Base-by-base conservation (phyloP, 164 flowering plant species). In the Vitis amurensis region DNA sequence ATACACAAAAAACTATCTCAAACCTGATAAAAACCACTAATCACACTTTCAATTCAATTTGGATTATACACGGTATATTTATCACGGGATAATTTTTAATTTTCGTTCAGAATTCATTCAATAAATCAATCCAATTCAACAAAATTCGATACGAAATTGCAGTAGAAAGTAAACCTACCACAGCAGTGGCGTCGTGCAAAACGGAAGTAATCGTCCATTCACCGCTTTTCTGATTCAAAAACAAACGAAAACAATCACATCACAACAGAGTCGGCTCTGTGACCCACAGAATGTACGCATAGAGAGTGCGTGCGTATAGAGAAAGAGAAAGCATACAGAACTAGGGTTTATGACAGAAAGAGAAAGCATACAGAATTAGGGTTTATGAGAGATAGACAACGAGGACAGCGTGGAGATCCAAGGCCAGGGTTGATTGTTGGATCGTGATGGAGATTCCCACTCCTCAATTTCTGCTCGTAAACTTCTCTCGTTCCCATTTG, bases 351-450 rank as follows among this genome's bases (percentile, higher is more conserved):
- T 37, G 13, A 23, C 27, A 59, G 12, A 8, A 49, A 69, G 50
- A 55, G 68, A 50, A 63, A 9, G 66, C 59, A 3, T 79, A 94
- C 97, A 1, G 90, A 71, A 63, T 78, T 55, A 53, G 93, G 84
- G 77, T 85, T 68, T 61, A 92, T 23, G 74, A 83, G 89, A 44
- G 99, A 91, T 65, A 94, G 90, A 68, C 99, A 94, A 49, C 97
- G 97, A 72, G 99, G 97, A 75, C 97, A 92, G 14, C 97, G 89
- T 44, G 95, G 68, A 9, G 86, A 78, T 23, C 99, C 99, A 52
- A 94, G 97, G 67, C 99, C 97, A 12, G 97, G 97, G 8, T 91
- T 89, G 49, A 94, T 85, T 74, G 97, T 94, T 16, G 99, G 97
- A 27, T 92, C 95, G 66, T 91, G 85, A 68, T 87, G 61, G 12